Percentiles rank a stretch among this genome's conserved stretches.
phyloP scores from a whole-genome alignment of 176 grass and related monocot genomes.

The Poa pratensis region DNA sequence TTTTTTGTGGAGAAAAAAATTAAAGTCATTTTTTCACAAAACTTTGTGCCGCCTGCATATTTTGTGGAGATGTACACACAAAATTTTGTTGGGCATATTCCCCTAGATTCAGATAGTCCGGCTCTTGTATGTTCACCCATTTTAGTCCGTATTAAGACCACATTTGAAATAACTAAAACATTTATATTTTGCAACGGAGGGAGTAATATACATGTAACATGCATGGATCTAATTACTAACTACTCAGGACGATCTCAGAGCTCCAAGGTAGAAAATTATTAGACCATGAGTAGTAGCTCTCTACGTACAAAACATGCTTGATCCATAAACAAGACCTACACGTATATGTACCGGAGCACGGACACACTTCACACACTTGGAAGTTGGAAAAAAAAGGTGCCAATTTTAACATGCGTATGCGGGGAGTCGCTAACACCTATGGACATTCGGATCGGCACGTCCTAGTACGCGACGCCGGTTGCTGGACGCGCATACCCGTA shows the following conservation, averaged over 20 bases:
- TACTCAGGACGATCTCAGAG: constrained; percentile 32
- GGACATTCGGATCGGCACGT: not conserved
- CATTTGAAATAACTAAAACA: no score
- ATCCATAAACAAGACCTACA: constrained; percentile 23
- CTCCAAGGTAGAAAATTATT: constrained; percentile 14
- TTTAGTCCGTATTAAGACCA: no score
- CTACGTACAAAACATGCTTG: constrained; percentile 43
- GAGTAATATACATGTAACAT: no score
- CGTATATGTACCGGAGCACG: not conserved
- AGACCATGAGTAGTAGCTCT: constrained; percentile 5
- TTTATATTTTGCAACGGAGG: no score
- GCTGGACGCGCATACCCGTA: constrained; percentile 36
- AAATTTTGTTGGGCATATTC: no score
- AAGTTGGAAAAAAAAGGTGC: constrained; percentile 3
- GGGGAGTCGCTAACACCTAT: constrained; percentile 1
- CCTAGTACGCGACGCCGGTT: constrained; percentile 51
- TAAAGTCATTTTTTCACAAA: no score
- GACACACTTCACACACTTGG: constrained; percentile 25
- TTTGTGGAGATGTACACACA: no score
- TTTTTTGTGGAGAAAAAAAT: no score
- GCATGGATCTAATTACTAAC: no score
- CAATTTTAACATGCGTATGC: not conserved
- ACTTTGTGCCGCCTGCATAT: no score
- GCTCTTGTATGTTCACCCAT: no score
- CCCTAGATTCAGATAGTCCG: no score